Conservation (phyloP, 352 stramenopile genomes). For the Bremia lactucae region DNA sequence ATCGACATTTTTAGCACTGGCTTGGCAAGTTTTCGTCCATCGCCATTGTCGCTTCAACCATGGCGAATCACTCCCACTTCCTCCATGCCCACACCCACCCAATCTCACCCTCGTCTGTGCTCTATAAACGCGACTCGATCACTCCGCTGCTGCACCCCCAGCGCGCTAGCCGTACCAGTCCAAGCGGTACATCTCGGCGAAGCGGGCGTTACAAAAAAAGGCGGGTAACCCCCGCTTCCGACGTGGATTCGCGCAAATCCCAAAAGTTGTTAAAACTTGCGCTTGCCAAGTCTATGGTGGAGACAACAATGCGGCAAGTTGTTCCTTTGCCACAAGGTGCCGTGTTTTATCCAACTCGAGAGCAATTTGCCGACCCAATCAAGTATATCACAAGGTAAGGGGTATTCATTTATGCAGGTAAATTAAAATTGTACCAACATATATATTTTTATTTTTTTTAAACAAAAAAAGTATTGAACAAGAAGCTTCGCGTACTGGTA, state of each 20-base stretch:
- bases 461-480: slow-evolving; percentile 40
- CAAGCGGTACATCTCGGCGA: slow-evolving; percentile 20
- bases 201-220: slow-evolving; percentile 28
- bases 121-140: slow-evolving; percentile 5
- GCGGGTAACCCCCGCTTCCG: slow-evolving; percentile 13
- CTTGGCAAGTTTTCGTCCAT: too few species aligned
- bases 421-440: background rate
- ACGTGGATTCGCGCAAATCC: slow-evolving; percentile 17
- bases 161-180: slow-evolving; percentile 16
- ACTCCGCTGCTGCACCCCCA: slow-evolving; percentile 8
- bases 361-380: slow-evolving; percentile 83
- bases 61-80: slow-evolving; percentile 6
- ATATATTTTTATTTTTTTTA: slow-evolving; percentile 1
- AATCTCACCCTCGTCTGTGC: background rate
- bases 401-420: background rate
- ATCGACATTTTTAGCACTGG: slow-evolving; percentile 7
- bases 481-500: slow-evolving; percentile 67
- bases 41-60: slow-evolving; percentile 2
- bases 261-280: slow-evolving; percentile 61
- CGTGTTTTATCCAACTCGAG: slow-evolving; percentile 73
- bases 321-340: slow-evolving; percentile 24
- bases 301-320: slow-evolving; percentile 32
- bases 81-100: background rate
- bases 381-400: slow-evolving; percentile 76
- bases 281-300: slow-evolving; percentile 34